These are phyloP conservation scores for Syzygium malaccense DNA, from an alignment of 441 rosid species.

Conservation along the genomic window DNA sequence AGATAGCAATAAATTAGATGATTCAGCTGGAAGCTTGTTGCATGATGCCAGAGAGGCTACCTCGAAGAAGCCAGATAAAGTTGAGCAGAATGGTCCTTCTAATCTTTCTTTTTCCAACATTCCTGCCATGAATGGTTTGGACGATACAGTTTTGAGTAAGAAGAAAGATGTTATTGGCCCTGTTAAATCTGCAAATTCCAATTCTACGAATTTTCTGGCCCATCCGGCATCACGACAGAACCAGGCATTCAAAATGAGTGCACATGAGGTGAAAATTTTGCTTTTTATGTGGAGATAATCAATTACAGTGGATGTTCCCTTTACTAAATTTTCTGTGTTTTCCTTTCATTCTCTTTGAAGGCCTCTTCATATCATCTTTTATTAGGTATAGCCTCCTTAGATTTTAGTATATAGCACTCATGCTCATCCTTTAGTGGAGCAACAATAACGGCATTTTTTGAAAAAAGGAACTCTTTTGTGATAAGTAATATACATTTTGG, in stretches of 20 bases:
- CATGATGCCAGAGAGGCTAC: conserved; percentile 20
- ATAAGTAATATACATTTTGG: not conserved
- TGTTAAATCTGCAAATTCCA: conserved; percentile 19
- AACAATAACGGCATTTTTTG: not conserved
- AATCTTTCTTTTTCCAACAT: conserved; percentile 19
- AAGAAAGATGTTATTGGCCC: conserved; percentile 21
- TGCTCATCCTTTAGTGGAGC: not conserved
- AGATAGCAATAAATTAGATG: conserved; percentile 23
- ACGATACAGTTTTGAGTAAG: conserved; percentile 3
- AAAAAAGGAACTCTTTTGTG: not conserved
- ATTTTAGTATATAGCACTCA: not conserved
- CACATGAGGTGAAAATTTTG: conserved; percentile 51
- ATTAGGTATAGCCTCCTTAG: not conserved
- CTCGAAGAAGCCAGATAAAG: conserved; percentile 28
- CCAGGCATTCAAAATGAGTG: conserved; percentile 68
- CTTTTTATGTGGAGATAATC: not conserved
- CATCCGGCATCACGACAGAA: conserved; percentile 29
- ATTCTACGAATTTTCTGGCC: conserved; percentile 19
- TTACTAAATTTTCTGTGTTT: not conserved
- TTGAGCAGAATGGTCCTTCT: conserved; percentile 34
- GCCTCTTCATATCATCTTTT: not conserved
- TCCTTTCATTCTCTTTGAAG: not conserved
- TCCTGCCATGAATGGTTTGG: conserved; percentile 26
- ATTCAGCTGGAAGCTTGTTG: not conserved
- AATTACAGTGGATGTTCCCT: not conserved